phyloP scores from a whole-genome alignment of 1,284 basidiomycete species.

The Thecaphora thlaspeos region DNA sequence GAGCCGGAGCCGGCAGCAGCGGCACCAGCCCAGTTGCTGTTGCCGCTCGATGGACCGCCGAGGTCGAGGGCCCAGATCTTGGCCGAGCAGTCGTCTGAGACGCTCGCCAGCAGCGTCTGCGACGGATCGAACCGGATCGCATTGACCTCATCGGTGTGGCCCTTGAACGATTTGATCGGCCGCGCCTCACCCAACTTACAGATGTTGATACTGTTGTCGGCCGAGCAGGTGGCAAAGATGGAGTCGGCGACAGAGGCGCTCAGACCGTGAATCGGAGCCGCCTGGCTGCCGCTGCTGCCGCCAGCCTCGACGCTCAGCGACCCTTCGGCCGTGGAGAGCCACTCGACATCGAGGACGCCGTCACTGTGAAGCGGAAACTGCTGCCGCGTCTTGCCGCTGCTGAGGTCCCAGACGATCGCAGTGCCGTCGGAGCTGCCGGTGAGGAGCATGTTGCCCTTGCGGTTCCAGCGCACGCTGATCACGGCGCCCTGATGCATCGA shows the following conservation, averaged over 20 bases:
- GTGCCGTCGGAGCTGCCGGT: slow-evolving; percentile 54
- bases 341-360: slow-evolving; percentile 55
- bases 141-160: slow-evolving; percentile 57
- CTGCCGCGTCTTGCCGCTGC: slow-evolving; percentile 53
- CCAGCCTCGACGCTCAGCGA: slow-evolving; percentile 19
- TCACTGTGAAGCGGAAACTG: slow-evolving; percentile 53
- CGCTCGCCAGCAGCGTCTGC: slow-evolving; percentile 52
- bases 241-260: slow-evolving; percentile 39
- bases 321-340: slow-evolving; percentile 44
- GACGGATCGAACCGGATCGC: slow-evolving; percentile 55
- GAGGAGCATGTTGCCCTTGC: slow-evolving; percentile 53
- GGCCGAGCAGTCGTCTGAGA: slow-evolving; percentile 51
- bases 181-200: slow-evolving; percentile 53
- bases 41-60: slow-evolving; percentile 4
- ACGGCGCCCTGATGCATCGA: slow-evolving; percentile 58
- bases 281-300: slow-evolving; percentile 9
- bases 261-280: slow-evolving; percentile 27
- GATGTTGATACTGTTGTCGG: slow-evolving; percentile 54
- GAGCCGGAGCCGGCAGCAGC: slow-evolving; percentile 6
- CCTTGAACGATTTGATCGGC: slow-evolving; percentile 49
- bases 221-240: slow-evolving; percentile 55
- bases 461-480: slow-evolving; percentile 56
- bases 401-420: slow-evolving; percentile 57
- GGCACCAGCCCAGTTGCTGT: not conserved
- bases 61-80: slow-evolving; percentile 51